These are phyloP conservation scores for Fusarium napiforme DNA, from an alignment of 2,329 filamentous ascomycete genomes.

Conservation along the genomic window DNA sequence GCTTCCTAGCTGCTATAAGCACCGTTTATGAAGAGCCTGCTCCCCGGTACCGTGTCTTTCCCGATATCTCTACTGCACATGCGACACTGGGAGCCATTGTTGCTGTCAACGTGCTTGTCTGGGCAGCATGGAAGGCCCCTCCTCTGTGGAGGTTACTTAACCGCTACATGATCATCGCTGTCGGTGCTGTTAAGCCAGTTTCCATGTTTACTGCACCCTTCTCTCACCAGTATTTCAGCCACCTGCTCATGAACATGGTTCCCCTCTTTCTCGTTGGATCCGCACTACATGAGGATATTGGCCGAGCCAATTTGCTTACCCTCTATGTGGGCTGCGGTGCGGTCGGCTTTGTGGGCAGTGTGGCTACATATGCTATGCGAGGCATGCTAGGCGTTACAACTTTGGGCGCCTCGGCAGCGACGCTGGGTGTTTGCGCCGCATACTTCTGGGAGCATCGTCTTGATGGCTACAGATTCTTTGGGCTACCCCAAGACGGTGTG, in stretches of 20 bases:
- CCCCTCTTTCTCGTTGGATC: conserved; percentile 74
- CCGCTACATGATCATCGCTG: conserved; percentile 72
- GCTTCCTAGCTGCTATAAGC: conserved; percentile 56
- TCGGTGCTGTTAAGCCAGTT: conserved; percentile 71
- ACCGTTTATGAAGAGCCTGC: conserved; percentile 65
- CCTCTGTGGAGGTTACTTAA: conserved; percentile 74
- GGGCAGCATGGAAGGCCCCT: conserved; percentile 70
- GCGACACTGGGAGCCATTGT: conserved; percentile 74
- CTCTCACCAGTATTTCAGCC: conserved; percentile 72
- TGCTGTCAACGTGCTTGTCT: conserved; percentile 67
- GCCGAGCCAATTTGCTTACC: conserved; percentile 75
- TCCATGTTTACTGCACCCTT: conserved; percentile 73
- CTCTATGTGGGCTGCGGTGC: conserved; percentile 71
- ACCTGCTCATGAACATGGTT: conserved; percentile 73
- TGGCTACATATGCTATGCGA: conserved; percentile 61
- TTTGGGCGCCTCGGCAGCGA: conserved; percentile 74
- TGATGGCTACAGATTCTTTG: conserved; percentile 68
- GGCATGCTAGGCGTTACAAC: conserved; percentile 61
- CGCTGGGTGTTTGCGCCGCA: conserved; percentile 69
- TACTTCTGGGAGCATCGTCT: conserved; percentile 69
- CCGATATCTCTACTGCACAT: conserved; percentile 69
- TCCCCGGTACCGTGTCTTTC: conserved; percentile 63
- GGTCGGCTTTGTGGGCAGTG: conserved; percentile 67
- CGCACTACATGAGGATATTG: conserved; percentile 75
- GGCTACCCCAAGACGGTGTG: conserved; percentile 67